These are phyloP conservation scores for Cadophora sp. DNA, from an alignment of 2,329 filamentous ascomycete genomes.

Conservation along the genomic window DNA sequence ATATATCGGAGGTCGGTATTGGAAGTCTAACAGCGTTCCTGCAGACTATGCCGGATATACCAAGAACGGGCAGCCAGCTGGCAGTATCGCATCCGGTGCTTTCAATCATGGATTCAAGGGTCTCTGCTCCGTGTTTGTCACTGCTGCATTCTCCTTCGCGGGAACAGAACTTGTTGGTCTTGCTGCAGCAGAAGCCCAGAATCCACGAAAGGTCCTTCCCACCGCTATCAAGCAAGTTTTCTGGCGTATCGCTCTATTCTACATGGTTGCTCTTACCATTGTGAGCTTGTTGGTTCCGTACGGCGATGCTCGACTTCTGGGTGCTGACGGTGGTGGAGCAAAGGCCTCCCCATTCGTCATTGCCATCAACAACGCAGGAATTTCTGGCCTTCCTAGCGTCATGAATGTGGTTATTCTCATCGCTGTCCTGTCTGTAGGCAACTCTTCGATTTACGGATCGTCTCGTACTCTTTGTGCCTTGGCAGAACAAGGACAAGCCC, in stretches of 20 bases:
- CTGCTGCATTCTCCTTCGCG: constrained; percentile 58
- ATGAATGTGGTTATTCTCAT: constrained; percentile 67
- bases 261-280: constrained; percentile 58
- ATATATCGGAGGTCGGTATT: constrained; percentile 67
- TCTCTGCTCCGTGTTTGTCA: constrained; percentile 58
- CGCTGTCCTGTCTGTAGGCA: constrained; percentile 64
- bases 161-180: constrained; percentile 60
- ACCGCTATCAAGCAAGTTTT: constrained; percentile 60
- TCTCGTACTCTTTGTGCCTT: constrained; percentile 65
- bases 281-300: constrained; percentile 57
- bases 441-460: constrained; percentile 64
- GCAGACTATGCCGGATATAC: constrained; percentile 50
- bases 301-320: constrained; percentile 49
- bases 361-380: constrained; percentile 58
- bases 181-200: constrained; percentile 57
- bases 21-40: constrained; percentile 56
- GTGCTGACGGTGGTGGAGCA: constrained; percentile 43
- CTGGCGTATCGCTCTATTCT: constrained; percentile 60
- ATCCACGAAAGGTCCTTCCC: constrained; percentile 56
- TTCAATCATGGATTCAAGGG: constrained; percentile 59
- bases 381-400: constrained; percentile 59
- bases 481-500: constrained; percentile 64
- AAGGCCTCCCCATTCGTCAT: constrained; percentile 63
- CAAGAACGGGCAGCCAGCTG: constrained; percentile 30
- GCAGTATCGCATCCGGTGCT: constrained; percentile 37